Evolutionary conservation across 371 early-diverging fungal species (phyloP).

Genomic region (Rhizopus stolonifer): DNA sequence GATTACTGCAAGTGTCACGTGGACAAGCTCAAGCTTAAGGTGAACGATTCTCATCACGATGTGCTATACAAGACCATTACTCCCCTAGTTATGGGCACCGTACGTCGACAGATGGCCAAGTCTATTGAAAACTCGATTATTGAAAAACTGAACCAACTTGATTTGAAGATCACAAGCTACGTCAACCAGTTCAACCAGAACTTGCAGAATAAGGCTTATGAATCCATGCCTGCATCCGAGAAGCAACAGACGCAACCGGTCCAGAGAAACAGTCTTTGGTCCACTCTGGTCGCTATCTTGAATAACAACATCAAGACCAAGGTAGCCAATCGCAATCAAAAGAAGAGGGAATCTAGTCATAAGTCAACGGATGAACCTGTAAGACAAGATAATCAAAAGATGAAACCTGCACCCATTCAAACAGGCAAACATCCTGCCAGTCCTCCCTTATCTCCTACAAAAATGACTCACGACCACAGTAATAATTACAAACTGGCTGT

Average conservation of each 20-base stretch:
- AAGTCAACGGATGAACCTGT: neutral
- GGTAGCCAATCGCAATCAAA: slow-evolving; percentile 16
- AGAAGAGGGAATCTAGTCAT: slow-evolving; percentile 1
- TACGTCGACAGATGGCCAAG: slow-evolving; percentile 49
- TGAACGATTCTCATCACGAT: slow-evolving; percentile 52
- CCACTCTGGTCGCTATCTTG: slow-evolving; percentile 20
- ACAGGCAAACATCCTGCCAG: slow-evolving; percentile 8
- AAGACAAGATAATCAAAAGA: neutral
- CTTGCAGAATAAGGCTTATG: slow-evolving; percentile 22
- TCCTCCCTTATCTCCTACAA: slow-evolving; percentile 17
- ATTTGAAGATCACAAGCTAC: slow-evolving; percentile 29
- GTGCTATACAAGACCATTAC: slow-evolving; percentile 46
- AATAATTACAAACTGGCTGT: neutral
- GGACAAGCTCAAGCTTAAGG: slow-evolving; percentile 52
- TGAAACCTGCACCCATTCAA: neutral
- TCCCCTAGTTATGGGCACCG: slow-evolving; percentile 47
- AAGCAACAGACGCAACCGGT: neutral
- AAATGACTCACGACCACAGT: neutral
- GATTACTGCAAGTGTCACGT: slow-evolving; percentile 39
- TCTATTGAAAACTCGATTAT: slow-evolving; percentile 45
- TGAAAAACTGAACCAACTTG: slow-evolving; percentile 34
- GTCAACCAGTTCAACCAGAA: slow-evolving; percentile 26
- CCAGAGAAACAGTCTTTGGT: slow-evolving; percentile 17
- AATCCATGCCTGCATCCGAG: slow-evolving; percentile 18
- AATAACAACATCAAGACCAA: slow-evolving; percentile 29